Percentiles rank a stretch among this genome's conserved stretches.
These are phyloP conservation scores for Sporothrix dimorphospora DNA, from an alignment of 2,329 filamentous ascomycete species.

Conservation along the genomic window DNA sequence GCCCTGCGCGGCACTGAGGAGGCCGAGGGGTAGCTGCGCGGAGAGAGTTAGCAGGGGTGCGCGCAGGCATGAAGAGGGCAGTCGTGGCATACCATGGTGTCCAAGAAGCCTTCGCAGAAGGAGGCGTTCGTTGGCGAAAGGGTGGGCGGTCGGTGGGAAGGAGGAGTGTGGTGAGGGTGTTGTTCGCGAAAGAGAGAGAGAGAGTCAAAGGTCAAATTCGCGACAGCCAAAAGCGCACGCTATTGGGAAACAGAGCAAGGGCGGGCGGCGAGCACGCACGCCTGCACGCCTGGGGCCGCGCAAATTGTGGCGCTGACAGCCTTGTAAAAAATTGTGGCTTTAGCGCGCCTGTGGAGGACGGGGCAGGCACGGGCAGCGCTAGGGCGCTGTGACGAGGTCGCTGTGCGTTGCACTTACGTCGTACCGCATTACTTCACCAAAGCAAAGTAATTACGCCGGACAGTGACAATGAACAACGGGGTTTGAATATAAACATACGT, in stretches of 20 bases:
- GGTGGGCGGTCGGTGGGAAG: background rate
- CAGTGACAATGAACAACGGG: too few relatives aligned
- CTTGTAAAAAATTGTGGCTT: conserved; percentile 28
- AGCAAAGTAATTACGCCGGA: too few relatives aligned
- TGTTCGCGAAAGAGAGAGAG: background rate
- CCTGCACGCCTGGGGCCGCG: background rate
- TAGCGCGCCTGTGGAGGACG: background rate
- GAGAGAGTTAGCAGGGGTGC: conserved; percentile 35
- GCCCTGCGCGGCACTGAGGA: conserved; percentile 94
- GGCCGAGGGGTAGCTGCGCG: conserved; percentile 69
- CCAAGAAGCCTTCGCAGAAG: conserved; percentile 22
- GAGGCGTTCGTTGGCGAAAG: conserved; percentile 27
- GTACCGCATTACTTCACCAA: too few relatives aligned
- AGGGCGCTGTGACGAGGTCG: background rate
- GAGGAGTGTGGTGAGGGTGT: background rate
- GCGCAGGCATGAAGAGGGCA: background rate
- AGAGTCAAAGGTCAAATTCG: conserved; percentile 15
- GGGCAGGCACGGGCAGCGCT: background rate
- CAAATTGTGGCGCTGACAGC: conserved; percentile 26
- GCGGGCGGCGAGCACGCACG: background rate
- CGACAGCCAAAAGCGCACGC: conserved; percentile 11
- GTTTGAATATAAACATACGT: too few relatives aligned
- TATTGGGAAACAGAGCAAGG: background rate
- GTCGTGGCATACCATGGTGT: conserved; percentile 24
- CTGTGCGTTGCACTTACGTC: background rate